Base-by-base conservation (phyloP, 2,329 filamentous ascomycete species). In the Exserohilum turcica region DNA sequence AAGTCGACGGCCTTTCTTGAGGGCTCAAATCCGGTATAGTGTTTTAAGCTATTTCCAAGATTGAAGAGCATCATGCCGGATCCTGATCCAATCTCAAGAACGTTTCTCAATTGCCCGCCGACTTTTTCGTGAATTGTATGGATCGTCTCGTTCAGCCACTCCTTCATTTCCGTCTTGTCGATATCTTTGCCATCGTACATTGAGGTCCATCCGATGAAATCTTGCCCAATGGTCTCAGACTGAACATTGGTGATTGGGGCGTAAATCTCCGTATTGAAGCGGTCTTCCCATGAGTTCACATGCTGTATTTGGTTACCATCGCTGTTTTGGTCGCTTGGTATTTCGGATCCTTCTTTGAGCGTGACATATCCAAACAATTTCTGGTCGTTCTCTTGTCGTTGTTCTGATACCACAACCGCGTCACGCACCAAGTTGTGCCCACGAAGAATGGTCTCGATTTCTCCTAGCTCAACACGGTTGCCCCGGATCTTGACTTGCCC, bases 401-500 rank as follows among this genome's bases (percentile, higher is more conserved):
- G 21, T n/a, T 50, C 16, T 31, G 19, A 6, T 6, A 51, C 16
- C 10, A 28, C 29, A 2, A 38, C 39, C 15, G 39, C 39, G 5
- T 43, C 39, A 9, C 15, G 10, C n/a, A 50, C 27, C 2, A 12
- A 31, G 7, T 9, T 45, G 35, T 44, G 38, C 5, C 43, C 7
- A 16, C 24, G 54, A 18, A 58, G 35, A 5, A 47, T 35, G 9
- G 21, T 12, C 39, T 64, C 63, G 16, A 71, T 61, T 27, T 71
- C 66, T 5, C 59, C 57, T 1, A 68, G 49, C 36, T 70, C 67
- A 27, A 69, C 44, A 12, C 67, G 56, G 21, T 67, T 58, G 1
- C 66, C 66, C 5, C 58, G 46, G 10, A 65, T 43, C 52, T 70
- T 70, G 37, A 68, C 54, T 40, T 68, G 65, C 1, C 51, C 45